These are phyloP conservation scores for Geotrichum aggregatum DNA, from an alignment of 1,139 yeast genomes.

Conservation along the genomic window DNA sequence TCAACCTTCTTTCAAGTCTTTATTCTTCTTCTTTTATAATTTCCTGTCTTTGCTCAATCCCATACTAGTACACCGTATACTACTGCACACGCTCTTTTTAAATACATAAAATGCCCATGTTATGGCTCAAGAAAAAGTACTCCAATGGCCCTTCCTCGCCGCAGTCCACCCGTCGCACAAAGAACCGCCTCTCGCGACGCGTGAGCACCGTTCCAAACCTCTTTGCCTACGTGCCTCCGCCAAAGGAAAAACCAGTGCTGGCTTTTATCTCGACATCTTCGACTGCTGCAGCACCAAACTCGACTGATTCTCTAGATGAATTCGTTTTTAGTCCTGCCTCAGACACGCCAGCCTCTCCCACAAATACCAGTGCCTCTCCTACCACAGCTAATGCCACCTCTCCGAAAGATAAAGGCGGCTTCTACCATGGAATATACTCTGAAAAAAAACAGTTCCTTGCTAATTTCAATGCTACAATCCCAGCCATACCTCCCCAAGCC, in stretches of 20 bases:
- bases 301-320: too few relatives aligned
- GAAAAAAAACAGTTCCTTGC: background rate
- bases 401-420: background rate
- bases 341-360: background rate
- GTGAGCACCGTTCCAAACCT: background rate
- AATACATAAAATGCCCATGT: background rate
- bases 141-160: background rate
- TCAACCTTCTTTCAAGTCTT: background rate
- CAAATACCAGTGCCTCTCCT: background rate
- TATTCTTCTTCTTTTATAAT: too few relatives aligned
- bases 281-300: too few relatives aligned
- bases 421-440: slow-evolving; percentile 3
- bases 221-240: slow-evolving; percentile 1
- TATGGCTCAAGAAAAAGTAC: slow-evolving; percentile 6
- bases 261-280: background rate
- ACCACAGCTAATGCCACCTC: background rate
- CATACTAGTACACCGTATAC: too few relatives aligned
- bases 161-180: background rate
- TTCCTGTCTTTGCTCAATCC: too few relatives aligned
- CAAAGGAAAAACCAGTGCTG: background rate
- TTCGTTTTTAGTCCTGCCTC: background rate
- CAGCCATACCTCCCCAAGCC: background rate
- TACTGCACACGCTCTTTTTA: too few relatives aligned
- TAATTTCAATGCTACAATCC: background rate
- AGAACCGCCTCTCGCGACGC: background rate